Evolutionary conservation across 192 early-diverging fungal genomes (phyloP).

Genomic region (Cetraspora pellucida): DNA sequence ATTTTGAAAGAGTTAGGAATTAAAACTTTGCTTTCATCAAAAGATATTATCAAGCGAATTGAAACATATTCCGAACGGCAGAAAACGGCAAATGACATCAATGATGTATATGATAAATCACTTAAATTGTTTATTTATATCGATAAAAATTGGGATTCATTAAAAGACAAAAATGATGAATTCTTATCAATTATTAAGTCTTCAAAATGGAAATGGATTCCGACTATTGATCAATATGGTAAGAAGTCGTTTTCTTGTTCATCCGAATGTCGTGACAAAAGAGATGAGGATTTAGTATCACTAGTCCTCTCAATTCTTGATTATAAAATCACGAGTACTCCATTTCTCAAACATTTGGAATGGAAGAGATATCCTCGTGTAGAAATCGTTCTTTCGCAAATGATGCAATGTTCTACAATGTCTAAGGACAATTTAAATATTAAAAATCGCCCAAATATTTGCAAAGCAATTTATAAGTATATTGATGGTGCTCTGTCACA

Average conservation of each 20-base stretch:
- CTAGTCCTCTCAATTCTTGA: background rate
- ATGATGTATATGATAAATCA: background rate
- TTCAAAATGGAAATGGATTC: slow-evolving; percentile 10
- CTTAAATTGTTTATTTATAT: background rate
- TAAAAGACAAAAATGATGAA: background rate
- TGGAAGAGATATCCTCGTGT: too few species aligned
- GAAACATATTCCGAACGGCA: background rate
- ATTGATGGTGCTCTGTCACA: too few species aligned
- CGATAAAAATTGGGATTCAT: background rate
- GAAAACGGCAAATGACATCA: background rate
- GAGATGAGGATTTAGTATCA: background rate
- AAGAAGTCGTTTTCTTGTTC: background rate
- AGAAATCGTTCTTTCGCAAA: too few species aligned
- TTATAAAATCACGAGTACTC: too few species aligned
- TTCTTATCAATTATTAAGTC: background rate
- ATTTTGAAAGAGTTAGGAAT: background rate
- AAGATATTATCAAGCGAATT: background rate
- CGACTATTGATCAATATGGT: background rate
- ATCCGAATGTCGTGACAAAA: background rate
- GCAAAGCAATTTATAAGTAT: too few species aligned
- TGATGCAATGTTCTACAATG: too few species aligned
- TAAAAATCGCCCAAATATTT: too few species aligned
- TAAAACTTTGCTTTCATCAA: background rate
- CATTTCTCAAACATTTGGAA: too few species aligned
- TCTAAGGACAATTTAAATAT: too few species aligned